Conservation (phyloP, 768 basidiomycete species). For the Leccinum variicolor region DNA sequence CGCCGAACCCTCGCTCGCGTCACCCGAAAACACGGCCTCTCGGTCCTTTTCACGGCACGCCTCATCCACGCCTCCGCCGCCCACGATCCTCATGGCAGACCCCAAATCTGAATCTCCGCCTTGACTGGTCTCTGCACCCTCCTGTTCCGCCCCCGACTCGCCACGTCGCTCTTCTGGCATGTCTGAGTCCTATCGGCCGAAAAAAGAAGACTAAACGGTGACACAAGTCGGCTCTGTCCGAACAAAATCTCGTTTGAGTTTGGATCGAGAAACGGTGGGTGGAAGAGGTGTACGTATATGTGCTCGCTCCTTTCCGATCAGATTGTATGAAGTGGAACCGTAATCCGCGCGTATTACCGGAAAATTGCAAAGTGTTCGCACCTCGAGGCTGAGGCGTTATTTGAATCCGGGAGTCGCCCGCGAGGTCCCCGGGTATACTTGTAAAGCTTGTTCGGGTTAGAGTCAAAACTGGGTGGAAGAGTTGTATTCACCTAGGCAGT, state of each 20-base stretch:
- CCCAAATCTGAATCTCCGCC: slow-evolving; percentile 24
- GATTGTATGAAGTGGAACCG: neutral
- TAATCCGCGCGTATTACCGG: slow-evolving; percentile 8
- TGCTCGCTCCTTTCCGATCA: slow-evolving; percentile 11
- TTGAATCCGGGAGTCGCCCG: neutral
- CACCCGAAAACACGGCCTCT: slow-evolving; percentile 22
- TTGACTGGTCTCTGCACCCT: neutral
- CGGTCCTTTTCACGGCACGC: slow-evolving; percentile 21
- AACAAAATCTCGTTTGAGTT: neutral
- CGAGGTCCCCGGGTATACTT: slow-evolving; percentile 1
- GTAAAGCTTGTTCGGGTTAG: neutral
- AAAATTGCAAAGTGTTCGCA: slow-evolving; percentile 7
- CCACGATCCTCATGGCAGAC: slow-evolving; percentile 25
- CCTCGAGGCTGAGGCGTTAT: slow-evolving; percentile 3
- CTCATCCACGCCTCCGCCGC: slow-evolving; percentile 17
- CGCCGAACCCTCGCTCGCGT: slow-evolving; percentile 12
- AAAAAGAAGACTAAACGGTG: neutral
- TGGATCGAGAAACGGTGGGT: neutral
- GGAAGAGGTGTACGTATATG: neutral
- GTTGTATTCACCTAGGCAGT: neutral
- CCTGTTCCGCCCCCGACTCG: neutral
- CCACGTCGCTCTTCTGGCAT: slow-evolving; percentile 5
- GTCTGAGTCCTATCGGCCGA: slow-evolving; percentile 3
- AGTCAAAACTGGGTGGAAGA: neutral
- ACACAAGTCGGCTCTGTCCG: neutral